These are phyloP conservation scores for Vitis cinerea DNA, from an alignment of 164 flowering plant species.

Conservation along the genomic window DNA sequence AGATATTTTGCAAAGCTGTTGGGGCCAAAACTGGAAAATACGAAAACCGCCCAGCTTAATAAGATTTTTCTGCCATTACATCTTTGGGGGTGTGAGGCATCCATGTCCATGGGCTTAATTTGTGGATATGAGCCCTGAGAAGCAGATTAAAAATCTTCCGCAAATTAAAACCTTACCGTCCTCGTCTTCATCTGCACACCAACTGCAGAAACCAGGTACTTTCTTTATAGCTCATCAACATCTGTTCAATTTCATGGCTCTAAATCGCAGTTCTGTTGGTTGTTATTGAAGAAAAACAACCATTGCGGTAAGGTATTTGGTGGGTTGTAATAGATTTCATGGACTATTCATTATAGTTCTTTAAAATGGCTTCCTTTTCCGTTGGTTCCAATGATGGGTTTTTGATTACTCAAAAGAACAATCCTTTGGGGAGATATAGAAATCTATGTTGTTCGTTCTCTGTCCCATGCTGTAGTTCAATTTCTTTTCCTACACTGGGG, in stretches of 20 bases:
- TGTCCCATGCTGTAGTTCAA: conserved; percentile 18
- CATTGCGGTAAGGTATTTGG: conserved; percentile 1
- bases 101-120: not conserved
- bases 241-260: not conserved
- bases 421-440: conserved; percentile 20
- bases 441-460: conserved; percentile 16
- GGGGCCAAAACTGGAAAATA: not conserved
- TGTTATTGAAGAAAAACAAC: no score
- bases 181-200: not conserved
- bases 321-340: conserved; percentile 8
- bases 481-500: conserved; percentile 21
- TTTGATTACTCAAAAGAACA: conserved; percentile 21
- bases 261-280: not conserved
- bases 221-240: not conserved
- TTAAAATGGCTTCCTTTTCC: conserved; percentile 39
- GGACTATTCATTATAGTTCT: conserved; percentile 6
- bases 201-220: conserved; percentile 11
- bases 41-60: not conserved
- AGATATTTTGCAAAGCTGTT: no score
- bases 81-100: not conserved
- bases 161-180: not conserved
- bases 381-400: conserved; percentile 34
- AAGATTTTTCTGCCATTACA: not conserved
- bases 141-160: no score
- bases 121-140: not conserved